Conservation (phyloP, 768 basidiomycete species). For the Neoboletus brunneissimus region DNA sequence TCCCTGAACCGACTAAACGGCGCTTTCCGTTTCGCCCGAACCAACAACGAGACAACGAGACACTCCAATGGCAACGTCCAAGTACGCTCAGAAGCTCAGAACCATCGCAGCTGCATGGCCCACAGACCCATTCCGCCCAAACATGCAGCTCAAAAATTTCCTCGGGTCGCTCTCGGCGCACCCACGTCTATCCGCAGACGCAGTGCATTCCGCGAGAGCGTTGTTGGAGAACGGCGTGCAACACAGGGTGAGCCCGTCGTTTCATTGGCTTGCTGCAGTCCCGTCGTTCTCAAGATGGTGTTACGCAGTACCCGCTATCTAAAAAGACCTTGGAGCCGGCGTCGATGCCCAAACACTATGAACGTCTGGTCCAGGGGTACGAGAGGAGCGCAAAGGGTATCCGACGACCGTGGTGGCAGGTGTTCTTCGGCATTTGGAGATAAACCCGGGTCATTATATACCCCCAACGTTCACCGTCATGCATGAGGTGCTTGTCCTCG, state of each 20-base stretch:
- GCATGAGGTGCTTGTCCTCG: no score
- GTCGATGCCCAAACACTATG: conserved; percentile 71
- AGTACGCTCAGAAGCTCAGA: conserved; percentile 48
- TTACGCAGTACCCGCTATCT: conserved; percentile 61
- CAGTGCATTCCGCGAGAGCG: conserved; percentile 57
- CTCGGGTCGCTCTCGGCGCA: conserved; percentile 63
- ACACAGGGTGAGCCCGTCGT: conserved; percentile 46
- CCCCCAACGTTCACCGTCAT: not conserved
- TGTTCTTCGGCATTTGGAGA: conserved; percentile 72
- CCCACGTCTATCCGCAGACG: conserved; percentile 60
- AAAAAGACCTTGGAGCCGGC: conserved; percentile 62
- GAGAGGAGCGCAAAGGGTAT: conserved; percentile 78
- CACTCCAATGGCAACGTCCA: conserved; percentile 27
- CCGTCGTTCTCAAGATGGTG: conserved; percentile 4
- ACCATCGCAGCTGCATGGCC: conserved; percentile 63
- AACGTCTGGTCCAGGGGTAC: conserved; percentile 67
- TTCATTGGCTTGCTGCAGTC: not conserved
- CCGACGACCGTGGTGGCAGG: conserved; percentile 78
- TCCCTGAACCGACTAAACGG: not conserved
- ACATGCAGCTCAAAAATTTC: conserved; percentile 67
- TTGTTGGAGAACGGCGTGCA: conserved; percentile 54
- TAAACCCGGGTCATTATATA: conserved; percentile 2
- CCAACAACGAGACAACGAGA: not conserved
- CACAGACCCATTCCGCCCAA: conserved; percentile 72
- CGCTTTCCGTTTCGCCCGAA: not conserved